phyloP scores from a whole-genome alignment of 2,329 filamentous ascomycete genomes.

The Colletotrichum tabaci region DNA sequence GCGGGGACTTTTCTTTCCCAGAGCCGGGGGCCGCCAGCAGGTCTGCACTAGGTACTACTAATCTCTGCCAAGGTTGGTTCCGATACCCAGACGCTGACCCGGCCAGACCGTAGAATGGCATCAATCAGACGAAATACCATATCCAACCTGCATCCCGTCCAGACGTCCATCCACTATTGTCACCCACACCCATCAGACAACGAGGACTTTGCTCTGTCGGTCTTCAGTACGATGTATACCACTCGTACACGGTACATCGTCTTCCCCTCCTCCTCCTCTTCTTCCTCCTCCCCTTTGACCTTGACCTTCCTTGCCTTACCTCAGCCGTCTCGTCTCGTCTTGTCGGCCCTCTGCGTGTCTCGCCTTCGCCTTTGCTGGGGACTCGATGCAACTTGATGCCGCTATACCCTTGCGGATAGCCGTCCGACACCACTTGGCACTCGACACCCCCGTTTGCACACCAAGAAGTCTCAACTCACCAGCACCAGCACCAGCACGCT shows the following conservation, averaged over 20 bases:
- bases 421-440: slow-evolving; percentile 38
- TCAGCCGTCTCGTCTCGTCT: slow-evolving; percentile 24
- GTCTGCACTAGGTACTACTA: background rate
- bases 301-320: slow-evolving; percentile 28
- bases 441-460: slow-evolving; percentile 23
- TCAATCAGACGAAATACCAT: slow-evolving; percentile 41
- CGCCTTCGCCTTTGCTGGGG: slow-evolving; percentile 38
- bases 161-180: slow-evolving; percentile 13
- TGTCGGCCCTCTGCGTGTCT: slow-evolving; percentile 21
- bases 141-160: slow-evolving; percentile 27
- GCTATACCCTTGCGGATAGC: slow-evolving; percentile 40
- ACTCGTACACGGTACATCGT: slow-evolving; percentile 23
- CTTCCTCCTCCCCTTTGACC: slow-evolving; percentile 30
- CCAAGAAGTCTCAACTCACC: background rate
- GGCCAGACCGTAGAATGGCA: slow-evolving; percentile 37
- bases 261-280: background rate
- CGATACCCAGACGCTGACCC: slow-evolving; percentile 12
- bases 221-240: background rate
- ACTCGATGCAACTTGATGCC: slow-evolving; percentile 35
- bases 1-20: background rate
- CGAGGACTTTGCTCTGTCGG: slow-evolving; percentile 2
- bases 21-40: background rate
- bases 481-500: slow-evolving; percentile 2
- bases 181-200: slow-evolving; percentile 6
- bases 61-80: slow-evolving; percentile 28